Evolutionary conservation across 1,284 basidiomycete species (phyloP).

Genomic region (Apiotrichum siamense): DNA sequence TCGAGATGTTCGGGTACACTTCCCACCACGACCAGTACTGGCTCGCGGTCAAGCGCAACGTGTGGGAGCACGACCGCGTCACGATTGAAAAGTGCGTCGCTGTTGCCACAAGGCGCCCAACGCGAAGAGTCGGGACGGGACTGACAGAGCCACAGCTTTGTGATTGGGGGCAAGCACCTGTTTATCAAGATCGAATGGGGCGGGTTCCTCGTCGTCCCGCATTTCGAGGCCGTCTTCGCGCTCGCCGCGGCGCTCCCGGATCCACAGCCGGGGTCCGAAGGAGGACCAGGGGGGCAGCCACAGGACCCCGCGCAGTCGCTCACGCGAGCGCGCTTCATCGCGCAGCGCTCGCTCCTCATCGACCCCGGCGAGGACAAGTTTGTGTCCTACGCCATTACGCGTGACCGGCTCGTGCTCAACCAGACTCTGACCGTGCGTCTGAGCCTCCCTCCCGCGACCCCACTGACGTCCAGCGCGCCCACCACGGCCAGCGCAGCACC

Average conservation of each 20-base stretch:
- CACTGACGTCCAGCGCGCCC: too few relatives aligned
- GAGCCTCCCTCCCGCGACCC: background rate
- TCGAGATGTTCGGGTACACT: background rate
- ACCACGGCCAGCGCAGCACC: background rate
- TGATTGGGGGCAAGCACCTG: background rate
- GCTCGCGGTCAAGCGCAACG: background rate
- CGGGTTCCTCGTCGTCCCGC: background rate
- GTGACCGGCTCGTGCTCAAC: background rate
- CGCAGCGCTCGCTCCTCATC: background rate
- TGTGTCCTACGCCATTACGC: background rate
- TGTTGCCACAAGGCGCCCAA: too few relatives aligned
- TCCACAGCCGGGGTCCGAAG: too few relatives aligned
- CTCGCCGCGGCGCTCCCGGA: background rate
- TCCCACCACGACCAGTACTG: background rate
- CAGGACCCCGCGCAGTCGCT: too few relatives aligned
- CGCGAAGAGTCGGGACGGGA: background rate
- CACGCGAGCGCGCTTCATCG: background rate
- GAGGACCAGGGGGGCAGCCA: too few relatives aligned
- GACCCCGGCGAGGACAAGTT: background rate
- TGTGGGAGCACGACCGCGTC: background rate
- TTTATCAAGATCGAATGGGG: background rate
- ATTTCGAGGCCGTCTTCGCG: background rate
- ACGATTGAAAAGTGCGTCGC: background rate
- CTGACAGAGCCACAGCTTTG: background rate
- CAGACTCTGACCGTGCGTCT: background rate